Base-by-base conservation (phyloP, 306 rosid genomes). In the Boehmeria nivea region DNA sequence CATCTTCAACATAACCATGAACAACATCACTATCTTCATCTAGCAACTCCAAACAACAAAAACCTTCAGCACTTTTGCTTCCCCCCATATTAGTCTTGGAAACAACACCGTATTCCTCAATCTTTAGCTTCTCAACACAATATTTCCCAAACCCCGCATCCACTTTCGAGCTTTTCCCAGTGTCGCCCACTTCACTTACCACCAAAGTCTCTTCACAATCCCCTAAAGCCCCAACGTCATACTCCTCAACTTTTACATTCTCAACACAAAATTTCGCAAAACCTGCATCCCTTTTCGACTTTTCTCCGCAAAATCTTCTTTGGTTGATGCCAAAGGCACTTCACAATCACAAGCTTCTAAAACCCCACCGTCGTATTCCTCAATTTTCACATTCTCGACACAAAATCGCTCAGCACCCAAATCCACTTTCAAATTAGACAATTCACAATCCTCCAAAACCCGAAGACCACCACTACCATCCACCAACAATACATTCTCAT, bases 401-500 rank as follows among this genome's bases (percentile, higher is more conserved):
- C n/a, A n/a, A n/a, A n/a, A n/a, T n/a, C n/a, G n/a, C n/a, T n/a
- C 5, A 6, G 49, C 19, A 19, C 12, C 60, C 60, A 49, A 38
- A 34, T 34, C 64, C 66, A 60, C 36, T 44, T 58, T 59, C 72
- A 49, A 56, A 47, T 38, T 26, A 50, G 47, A 47, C 3, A 45
- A 34, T 9, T 55, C 51, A 44, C 20, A 46, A 40, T 49, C 47
- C 36, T 43, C 26, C 6, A 4, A 11, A 11, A 33, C 5, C 11
- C 66, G 17, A 23, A 48, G 53, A 45, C 59, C n/a, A 33, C 5
- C 5, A 11, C 38, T 33, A 4, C 38, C 73, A 6, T 64, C 72
- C 15, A 47, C 57, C 67, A 24, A 19, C 18, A 36, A 50, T 72
- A 33, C 63, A 80, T 47, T 50, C 70, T 70, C 5, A 18, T 14